These are phyloP conservation scores for Trametes sanguinea DNA, from an alignment of 768 basidiomycete species.

Conservation along the genomic window DNA sequence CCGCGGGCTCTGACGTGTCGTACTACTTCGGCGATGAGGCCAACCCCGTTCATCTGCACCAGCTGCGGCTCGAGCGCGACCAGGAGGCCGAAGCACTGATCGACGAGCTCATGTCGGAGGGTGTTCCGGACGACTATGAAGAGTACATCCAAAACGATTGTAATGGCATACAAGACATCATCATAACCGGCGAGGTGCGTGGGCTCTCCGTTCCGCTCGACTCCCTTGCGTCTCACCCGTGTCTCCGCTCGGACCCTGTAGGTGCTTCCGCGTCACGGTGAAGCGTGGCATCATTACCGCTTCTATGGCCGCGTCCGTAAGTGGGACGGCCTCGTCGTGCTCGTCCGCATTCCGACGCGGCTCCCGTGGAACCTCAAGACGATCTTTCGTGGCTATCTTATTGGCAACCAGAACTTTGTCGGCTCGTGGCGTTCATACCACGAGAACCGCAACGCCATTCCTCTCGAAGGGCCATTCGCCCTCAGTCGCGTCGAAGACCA, in stretches of 20 bases:
- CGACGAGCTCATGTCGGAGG: constrained; percentile 29
- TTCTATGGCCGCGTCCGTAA: constrained; percentile 40
- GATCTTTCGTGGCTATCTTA: constrained; percentile 73
- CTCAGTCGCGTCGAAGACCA: constrained; percentile 15
- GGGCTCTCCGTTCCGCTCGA: neutral
- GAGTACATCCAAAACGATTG: constrained; percentile 41
- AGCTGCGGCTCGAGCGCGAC: constrained; percentile 24
- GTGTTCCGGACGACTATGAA: constrained; percentile 18
- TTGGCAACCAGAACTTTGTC: constrained; percentile 64
- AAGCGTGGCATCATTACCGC: constrained; percentile 38
- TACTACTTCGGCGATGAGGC: constrained; percentile 18
- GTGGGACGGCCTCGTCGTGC: constrained; percentile 42
- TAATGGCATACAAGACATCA: constrained; percentile 58
- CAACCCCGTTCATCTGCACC: constrained; percentile 1
- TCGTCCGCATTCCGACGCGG: constrained; percentile 33
- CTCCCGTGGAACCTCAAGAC: constrained; percentile 26
- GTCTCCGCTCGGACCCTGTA: constrained; percentile 23
- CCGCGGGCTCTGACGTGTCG: constrained; percentile 18
- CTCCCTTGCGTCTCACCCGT: neutral
- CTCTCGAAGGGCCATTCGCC: constrained; percentile 64
- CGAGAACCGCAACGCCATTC: constrained; percentile 44
- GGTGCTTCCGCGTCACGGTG: constrained; percentile 47
- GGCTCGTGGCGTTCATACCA: constrained; percentile 68
- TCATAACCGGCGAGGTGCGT: constrained; percentile 60
- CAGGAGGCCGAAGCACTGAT: constrained; percentile 29